Evolutionary conservation across 306 rosid species (phyloP).

Genomic region (Sesbania bispinosa): DNA sequence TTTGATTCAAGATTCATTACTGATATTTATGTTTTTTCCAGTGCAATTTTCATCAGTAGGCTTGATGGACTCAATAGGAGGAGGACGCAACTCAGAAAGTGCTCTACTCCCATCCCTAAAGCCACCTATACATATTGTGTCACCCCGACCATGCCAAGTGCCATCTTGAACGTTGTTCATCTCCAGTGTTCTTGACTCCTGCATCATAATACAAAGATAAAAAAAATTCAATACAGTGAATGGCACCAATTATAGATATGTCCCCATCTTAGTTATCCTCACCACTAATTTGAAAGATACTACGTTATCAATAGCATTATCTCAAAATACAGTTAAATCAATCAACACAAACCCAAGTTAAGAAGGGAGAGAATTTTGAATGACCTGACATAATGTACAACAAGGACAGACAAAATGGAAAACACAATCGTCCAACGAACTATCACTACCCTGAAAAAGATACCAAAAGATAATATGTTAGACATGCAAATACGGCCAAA

Average conservation of each 20-base stretch:
- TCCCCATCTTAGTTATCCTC: background rate
- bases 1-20: conserved; percentile 29
- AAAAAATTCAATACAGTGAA: background rate
- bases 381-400: conserved; percentile 51
- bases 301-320: background rate
- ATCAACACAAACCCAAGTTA: background rate
- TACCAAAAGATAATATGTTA: conserved; percentile 5
- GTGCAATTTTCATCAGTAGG: conserved; percentile 26
- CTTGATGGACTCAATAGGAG: conserved; percentile 47
- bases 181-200: conserved; percentile 96
- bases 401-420: conserved; percentile 52
- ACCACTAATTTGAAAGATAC: background rate
- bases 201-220: conserved; percentile 23
- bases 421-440: conserved; percentile 38
- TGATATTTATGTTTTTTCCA: conserved; percentile 24
- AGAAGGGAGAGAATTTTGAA: conserved; percentile 14
- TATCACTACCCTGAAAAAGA: conserved; percentile 44
- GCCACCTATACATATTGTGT: conserved; percentile 70
- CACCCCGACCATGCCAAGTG: conserved; percentile 97
- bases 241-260: background rate
- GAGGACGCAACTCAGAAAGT: conserved; percentile 55
- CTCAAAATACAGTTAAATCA: background rate
- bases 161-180: conserved; percentile 97
- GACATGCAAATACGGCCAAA: background rate
- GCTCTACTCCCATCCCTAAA: conserved; percentile 56